A percentile compares a stretch with the other conserved stretches of the same genome.
phyloP scores from a whole-genome alignment of 225 moss, liverwort and hornwort genomes.

The Sphagnum tenellum region DNA sequence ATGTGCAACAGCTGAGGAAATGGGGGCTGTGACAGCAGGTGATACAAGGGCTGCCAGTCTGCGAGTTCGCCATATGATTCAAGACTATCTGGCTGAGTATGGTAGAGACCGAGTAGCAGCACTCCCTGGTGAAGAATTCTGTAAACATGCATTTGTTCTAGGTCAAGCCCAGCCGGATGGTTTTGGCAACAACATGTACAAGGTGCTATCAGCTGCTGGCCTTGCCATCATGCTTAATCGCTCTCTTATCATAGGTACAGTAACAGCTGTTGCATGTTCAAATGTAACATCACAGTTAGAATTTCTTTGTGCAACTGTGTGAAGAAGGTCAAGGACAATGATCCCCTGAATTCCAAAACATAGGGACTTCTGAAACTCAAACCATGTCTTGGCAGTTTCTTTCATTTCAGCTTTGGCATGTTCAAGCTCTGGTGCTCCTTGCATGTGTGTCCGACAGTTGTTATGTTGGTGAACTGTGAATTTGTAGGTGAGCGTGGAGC shows the following conservation, averaged over 20 bases:
- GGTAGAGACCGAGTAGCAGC: slow-evolving; percentile 41
- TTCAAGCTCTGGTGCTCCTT: too few species aligned
- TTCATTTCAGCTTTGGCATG: too few species aligned
- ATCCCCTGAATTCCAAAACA: too few species aligned
- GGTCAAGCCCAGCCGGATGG: slow-evolving; percentile 60
- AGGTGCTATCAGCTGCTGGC: slow-evolving; percentile 62
- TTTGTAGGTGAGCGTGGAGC: slow-evolving; percentile 42
- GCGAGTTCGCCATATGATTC: slow-evolving; percentile 50
- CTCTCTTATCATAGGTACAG: slow-evolving; percentile 58
- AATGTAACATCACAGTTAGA: not conserved
- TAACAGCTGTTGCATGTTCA: not conserved
- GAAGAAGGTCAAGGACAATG: not conserved
- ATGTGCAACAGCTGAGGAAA: slow-evolving; percentile 67
- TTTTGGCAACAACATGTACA: slow-evolving; percentile 75
- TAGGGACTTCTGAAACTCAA: not conserved
- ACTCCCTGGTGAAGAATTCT: slow-evolving; percentile 39
- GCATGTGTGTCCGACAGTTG: too few species aligned
- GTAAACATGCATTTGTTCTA: slow-evolving; percentile 53
- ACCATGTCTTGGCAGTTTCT: too few species aligned
- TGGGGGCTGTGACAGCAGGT: slow-evolving; percentile 51
- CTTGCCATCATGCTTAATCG: slow-evolving; percentile 75
- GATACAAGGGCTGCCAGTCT: slow-evolving; percentile 49
- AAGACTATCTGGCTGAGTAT: slow-evolving; percentile 31
- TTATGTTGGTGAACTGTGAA: too few species aligned
- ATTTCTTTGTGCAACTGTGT: not conserved